Evolutionary conservation across 306 rosid genomes (phyloP), one percentile per base, ranked within the genome.

Genomic region (Prunus mira): DNA sequence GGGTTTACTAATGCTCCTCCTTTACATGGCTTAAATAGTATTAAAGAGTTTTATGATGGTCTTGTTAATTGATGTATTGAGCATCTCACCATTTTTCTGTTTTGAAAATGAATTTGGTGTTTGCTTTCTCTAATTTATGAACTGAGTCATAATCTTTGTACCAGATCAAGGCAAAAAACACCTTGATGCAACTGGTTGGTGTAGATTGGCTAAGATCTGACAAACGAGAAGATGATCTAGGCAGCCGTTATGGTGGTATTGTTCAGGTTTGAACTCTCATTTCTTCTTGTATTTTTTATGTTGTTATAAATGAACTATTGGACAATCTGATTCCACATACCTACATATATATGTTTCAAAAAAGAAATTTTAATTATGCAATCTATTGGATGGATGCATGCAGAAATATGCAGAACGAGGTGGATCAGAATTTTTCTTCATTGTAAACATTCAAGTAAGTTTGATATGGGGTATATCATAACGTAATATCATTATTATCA

Each of bases 361-460:
- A 65, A 24, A 65, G n/a, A 51, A 73, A 17, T 1, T 52, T 27
- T 83, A 49, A 72, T 10, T 41, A 65, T 43, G 20, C 49, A 22
- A 56, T 38, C 43, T 73, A 72, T 25, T 74, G 74, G 64, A 71
- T 78, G 49, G 55, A 38, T 76, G 81, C 80, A 89, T 78, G 83
- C 85, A 93, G 97, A 82, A 86, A 78, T 88, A 74, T 83, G 96
- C 91, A 56, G 85, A 73, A 66, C 86, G 68, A n/a, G 96, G 89
- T 32, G 90, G 91, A 58, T 70, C 93, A 6, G 97, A 93, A 77
- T 93, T 93, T 89, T 93, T 93, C 85, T 86, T 91, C 67, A 73
- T 91, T 32, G 81, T 93, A 49, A 91, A 91, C 86, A 87, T 93
- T 34, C 93, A 91, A 82, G 99, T 92, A 67, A 86, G 92, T 79